Conservation (phyloP, 2,329 filamentous ascomycete species). For the Lasiodiplodia gonubiensis region DNA sequence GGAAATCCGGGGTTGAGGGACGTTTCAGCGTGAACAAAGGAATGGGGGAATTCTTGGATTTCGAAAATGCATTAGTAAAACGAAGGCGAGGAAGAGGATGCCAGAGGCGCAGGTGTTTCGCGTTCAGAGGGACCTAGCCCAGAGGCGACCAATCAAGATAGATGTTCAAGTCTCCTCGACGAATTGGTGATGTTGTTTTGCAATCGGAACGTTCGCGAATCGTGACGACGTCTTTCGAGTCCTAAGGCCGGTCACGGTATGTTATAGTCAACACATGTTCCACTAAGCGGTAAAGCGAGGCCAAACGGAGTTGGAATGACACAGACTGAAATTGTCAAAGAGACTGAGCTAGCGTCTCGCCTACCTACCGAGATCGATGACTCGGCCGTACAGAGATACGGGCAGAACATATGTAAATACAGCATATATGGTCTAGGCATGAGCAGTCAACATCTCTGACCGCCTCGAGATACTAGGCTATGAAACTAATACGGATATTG, state of each 20-base stretch:
- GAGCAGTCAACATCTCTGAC: background rate
- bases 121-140: background rate
- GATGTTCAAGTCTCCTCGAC: background rate
- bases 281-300: too few species aligned
- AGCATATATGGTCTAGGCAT: background rate
- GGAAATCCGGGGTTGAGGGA: background rate
- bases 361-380: background rate
- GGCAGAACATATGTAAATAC: background rate
- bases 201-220: background rate
- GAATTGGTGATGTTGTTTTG: background rate
- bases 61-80: constrained; percentile 26
- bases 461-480: background rate
- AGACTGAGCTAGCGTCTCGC: background rate
- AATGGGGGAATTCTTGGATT: constrained; percentile 20
- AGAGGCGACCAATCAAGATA: background rate
- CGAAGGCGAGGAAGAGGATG: background rate
- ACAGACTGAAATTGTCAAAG: background rate
- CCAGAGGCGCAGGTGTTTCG: background rate
- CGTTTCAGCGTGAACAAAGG: background rate
- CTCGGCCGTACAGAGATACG: background rate
- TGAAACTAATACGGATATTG: background rate
- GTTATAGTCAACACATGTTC: too few species aligned
- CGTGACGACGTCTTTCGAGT: background rate
- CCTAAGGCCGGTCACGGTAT: background rate
- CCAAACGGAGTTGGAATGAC: too few species aligned